Conservation (phyloP, 164 flowering plant genomes). For the Stephania yunnanensis region DNA sequence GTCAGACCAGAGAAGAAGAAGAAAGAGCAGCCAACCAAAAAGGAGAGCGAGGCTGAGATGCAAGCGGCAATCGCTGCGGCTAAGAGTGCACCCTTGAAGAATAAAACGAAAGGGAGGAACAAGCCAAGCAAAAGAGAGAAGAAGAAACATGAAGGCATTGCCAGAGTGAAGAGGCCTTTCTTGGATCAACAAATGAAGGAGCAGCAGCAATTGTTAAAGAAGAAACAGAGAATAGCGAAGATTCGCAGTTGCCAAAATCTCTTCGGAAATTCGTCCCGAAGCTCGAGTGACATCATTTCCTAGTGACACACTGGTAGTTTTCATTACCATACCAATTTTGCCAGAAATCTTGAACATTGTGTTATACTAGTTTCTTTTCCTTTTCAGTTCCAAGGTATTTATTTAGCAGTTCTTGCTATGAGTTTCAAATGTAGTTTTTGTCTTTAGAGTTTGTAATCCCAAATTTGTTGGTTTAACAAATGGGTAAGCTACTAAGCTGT, state of each 20-base stretch:
- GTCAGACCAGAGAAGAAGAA: conserved; percentile 42
- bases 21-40: conserved; percentile 50
- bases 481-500: no score
- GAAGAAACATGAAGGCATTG: conserved; percentile 53
- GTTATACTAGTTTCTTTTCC: no score
- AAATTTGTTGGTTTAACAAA: no score
- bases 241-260: conserved; percentile 40
- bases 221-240: conserved; percentile 40
- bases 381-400: no score
- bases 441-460: no score
- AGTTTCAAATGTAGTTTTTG: no score
- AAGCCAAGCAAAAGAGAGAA: conserved; percentile 59
- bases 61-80: conserved; percentile 65
- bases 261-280: conserved; percentile 56
- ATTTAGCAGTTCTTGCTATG: no score
- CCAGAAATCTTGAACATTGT: no score
- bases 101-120: conserved; percentile 86
- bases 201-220: conserved; percentile 31
- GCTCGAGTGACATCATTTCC: not conserved
- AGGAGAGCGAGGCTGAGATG: conserved; percentile 63
- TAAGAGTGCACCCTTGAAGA: conserved; percentile 38
- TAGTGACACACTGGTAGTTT: no score
- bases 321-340: no score
- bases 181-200: conserved; percentile 46
- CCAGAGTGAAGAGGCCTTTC: conserved; percentile 67